A percentile compares a stretch with the other conserved stretches of the same genome.
Evolutionary conservation across 371 early-diverging fungal species (phyloP).

Genomic region (Mortierella sp.): DNA sequence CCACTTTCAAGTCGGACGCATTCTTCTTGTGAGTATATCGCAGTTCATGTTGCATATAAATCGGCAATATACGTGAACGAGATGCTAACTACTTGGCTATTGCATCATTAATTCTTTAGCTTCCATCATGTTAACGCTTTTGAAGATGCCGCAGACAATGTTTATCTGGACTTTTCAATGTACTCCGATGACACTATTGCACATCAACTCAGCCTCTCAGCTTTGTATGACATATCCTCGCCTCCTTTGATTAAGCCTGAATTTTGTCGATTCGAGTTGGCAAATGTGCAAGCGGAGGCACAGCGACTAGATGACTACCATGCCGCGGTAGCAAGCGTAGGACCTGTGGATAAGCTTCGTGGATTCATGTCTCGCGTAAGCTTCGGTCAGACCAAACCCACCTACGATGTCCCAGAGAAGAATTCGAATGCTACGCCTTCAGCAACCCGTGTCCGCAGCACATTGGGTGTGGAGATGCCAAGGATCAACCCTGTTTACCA

Average conservation of each 20-base stretch:
- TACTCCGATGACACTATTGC: constrained; percentile 74
- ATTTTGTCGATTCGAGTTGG: constrained; percentile 71
- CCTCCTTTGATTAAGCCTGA: constrained; percentile 64
- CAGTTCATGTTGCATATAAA: not conserved
- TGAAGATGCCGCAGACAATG: constrained; percentile 74
- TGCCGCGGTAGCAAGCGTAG: constrained; percentile 33
- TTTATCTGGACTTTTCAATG: constrained; percentile 74
- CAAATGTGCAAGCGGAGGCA: constrained; percentile 66
- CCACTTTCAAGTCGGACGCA: constrained; percentile 72
- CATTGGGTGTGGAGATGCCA: constrained; percentile 70
- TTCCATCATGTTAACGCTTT: constrained; percentile 83
- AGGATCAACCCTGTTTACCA: constrained; percentile 74
- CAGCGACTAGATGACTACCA: constrained; percentile 56
- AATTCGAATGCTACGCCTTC: constrained; percentile 36
- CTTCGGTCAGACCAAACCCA: constrained; percentile 22
- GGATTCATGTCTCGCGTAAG: constrained; percentile 46
- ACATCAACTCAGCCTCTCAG: constrained; percentile 68
- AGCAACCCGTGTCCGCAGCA: constrained; percentile 44
- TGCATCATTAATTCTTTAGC: constrained; percentile 34
- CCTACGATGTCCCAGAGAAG: constrained; percentile 42
- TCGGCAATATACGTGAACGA: not conserved
- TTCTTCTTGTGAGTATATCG: constrained; percentile 64
- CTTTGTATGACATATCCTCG: constrained; percentile 63
- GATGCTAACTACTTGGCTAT: not conserved
- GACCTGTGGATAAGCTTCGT: constrained; percentile 46